Percentiles rank a stretch among this genome's conserved stretches.
These are phyloP conservation scores for Aspergillus sp. DNA, from an alignment of 2,329 filamentous ascomycete species.

Conservation along the genomic window DNA sequence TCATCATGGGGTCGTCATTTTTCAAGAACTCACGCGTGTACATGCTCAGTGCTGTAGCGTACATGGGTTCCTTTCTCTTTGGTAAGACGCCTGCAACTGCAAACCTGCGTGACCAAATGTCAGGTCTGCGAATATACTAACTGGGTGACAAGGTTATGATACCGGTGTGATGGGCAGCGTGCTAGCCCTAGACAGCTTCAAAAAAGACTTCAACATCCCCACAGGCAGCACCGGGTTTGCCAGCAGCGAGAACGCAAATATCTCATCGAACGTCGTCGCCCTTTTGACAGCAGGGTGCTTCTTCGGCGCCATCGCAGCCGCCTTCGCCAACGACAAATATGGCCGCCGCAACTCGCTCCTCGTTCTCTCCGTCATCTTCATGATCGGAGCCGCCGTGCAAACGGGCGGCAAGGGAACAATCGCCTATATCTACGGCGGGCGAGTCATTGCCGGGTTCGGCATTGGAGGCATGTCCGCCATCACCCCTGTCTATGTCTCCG, in stretches of 20 bases:
- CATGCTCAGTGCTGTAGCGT: slow-evolving; percentile 45
- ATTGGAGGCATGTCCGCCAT: slow-evolving; percentile 41
- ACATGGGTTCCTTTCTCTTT: slow-evolving; percentile 46
- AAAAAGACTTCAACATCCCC: slow-evolving; percentile 41
- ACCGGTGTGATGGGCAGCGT: slow-evolving; percentile 45
- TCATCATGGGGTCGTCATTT: slow-evolving; percentile 16
- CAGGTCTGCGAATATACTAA: too few relatives aligned
- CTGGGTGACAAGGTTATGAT: slow-evolving; percentile 37
- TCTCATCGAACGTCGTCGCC: slow-evolving; percentile 41
- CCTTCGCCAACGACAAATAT: slow-evolving; percentile 35
- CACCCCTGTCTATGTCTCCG: slow-evolving; percentile 38
- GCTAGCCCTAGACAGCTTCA: slow-evolving; percentile 41
- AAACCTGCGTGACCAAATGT: too few relatives aligned
- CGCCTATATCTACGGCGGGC: slow-evolving; percentile 37
- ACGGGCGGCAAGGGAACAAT: slow-evolving; percentile 31
- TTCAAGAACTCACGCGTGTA: slow-evolving; percentile 48
- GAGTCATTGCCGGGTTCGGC: slow-evolving; percentile 38
- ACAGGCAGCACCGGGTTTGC: slow-evolving; percentile 32
- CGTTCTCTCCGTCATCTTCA: slow-evolving; percentile 32
- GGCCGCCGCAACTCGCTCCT: slow-evolving; percentile 39
- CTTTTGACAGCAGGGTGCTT: slow-evolving; percentile 40
- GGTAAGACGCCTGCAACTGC: slow-evolving; percentile 25
- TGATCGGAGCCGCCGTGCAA: slow-evolving; percentile 37
- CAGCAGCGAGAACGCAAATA: slow-evolving; percentile 32
- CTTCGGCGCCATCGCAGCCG: slow-evolving; percentile 39